Evolutionary conservation across 331 rosid species (phyloP).

Genomic region (Arachis monticola): DNA sequence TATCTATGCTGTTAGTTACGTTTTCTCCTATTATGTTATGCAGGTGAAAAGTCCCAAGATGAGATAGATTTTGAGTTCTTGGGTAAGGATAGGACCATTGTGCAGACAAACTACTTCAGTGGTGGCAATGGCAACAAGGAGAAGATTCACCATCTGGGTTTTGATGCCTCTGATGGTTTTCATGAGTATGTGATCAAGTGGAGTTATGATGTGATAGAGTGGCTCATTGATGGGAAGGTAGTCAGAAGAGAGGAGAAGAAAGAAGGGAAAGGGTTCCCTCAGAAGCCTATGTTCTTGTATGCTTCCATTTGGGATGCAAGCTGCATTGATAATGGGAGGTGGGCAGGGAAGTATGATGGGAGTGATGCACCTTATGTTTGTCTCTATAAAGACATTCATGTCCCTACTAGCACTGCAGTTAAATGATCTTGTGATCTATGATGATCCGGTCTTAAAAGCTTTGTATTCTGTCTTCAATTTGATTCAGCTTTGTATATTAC

Average conservation of each 20-base stretch:
- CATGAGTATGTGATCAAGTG: conserved; percentile 57
- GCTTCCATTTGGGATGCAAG: conserved; percentile 71
- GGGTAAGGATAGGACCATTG: conserved; percentile 53
- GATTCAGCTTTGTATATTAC: not conserved
- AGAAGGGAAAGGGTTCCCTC: conserved; percentile 49
- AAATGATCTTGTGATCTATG: conserved; percentile 12
- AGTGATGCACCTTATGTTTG: conserved; percentile 66
- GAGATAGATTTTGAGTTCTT: conserved; percentile 77
- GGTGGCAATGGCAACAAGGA: conserved; percentile 54
- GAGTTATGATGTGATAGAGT: conserved; percentile 54
- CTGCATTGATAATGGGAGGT: conserved; percentile 53
- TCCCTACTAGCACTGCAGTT: conserved; percentile 43
- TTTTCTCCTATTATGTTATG: not conserved
- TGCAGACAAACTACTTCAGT: conserved; percentile 53
- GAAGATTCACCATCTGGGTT: conserved; percentile 49
- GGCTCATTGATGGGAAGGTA: conserved; percentile 61
- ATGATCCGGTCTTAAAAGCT: not conserved
- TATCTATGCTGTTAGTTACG: not conserved
- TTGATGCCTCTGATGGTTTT: conserved; percentile 59
- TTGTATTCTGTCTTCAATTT: not conserved
- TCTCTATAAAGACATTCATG: conserved; percentile 59
- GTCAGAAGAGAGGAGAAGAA: conserved; percentile 55
- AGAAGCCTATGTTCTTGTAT: conserved; percentile 62
- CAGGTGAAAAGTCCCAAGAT: conserved; percentile 60
- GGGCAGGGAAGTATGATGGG: conserved; percentile 64